These are phyloP conservation scores for Sporisorium scitamineum DNA, from an alignment of 1,284 basidiomycete species.

Conservation along the genomic window DNA sequence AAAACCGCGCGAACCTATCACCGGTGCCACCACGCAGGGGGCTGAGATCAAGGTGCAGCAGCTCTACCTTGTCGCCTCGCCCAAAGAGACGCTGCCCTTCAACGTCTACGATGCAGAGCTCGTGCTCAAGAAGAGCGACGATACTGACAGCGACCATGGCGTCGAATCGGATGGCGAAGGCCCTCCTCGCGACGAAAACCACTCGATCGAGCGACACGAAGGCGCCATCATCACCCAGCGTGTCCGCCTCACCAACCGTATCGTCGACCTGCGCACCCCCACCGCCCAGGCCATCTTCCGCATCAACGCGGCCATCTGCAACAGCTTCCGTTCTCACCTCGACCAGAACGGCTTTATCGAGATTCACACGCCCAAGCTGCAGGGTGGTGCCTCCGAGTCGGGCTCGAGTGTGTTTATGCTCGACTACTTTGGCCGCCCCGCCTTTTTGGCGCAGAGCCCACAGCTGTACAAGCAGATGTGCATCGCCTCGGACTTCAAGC, in stretches of 20 bases:
- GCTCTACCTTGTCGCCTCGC: constrained; percentile 53
- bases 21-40: constrained; percentile 54
- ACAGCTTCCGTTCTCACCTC: constrained; percentile 60
- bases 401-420: constrained; percentile 65
- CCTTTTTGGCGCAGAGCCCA: constrained; percentile 64
- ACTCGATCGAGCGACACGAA: constrained; percentile 37
- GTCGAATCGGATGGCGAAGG: constrained; percentile 32
- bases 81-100: constrained; percentile 61
- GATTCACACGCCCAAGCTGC: constrained; percentile 67
- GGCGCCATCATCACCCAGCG: constrained; percentile 55
- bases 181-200: constrained; percentile 31
- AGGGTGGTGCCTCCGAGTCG: constrained; percentile 64
- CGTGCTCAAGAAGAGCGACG: constrained; percentile 47
- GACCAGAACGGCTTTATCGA: constrained; percentile 58
- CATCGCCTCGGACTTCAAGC: constrained; percentile 62
- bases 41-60: constrained; percentile 62
- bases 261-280: constrained; percentile 64
- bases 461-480: constrained; percentile 68
- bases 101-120: constrained; percentile 64
- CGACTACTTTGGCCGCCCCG: constrained; percentile 65
- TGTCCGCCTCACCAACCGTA: constrained; percentile 62
- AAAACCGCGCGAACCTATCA: constrained; percentile 56
- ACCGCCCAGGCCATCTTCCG: constrained; percentile 64
- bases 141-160: constrained; percentile 31
- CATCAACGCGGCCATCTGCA: constrained; percentile 62